Base-by-base conservation (phyloP, 306 rosid genomes). In the Dicorynia guianensis region DNA sequence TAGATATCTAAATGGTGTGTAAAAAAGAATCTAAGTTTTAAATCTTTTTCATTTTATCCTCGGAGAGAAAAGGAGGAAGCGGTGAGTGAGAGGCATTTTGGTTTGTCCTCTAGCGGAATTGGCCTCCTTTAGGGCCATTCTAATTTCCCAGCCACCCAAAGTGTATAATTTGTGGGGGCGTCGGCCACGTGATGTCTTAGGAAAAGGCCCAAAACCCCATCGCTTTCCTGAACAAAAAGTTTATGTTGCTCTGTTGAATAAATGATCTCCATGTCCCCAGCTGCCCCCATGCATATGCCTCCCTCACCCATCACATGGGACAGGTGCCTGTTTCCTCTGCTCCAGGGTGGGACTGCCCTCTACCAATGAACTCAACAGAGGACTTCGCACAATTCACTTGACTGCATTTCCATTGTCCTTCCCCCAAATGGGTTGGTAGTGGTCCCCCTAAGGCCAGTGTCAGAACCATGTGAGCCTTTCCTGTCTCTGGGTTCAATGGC, bases 151-250 rank as follows among this genome's bases (percentile, higher is more conserved):
- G 79, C 38, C 87, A 90, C 75, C 56, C 52, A 71, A 79, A 80
- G 83, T 83, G 75, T 76, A 74, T 33, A 34, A 50, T 42, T 18
- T 71, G 86, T 82, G 76, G 61, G 63, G 67, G 57, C 84, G 96
- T 88, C 91, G 91, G 93, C 89, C 93, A 86, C 83, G 87, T 88
- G 91, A 20, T 43, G 12, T 78, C 79, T 30, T 74, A 30, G 76
- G 78, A 61, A 64, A 70, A 47, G 76, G 57, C 19, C 30, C 61
- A 49, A 4, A 13, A 4, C 35, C 74, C 56, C 63, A n/a, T 75
- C 81, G 35, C 69, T 87, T 39, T 72, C 79, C 62, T 18, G 54
- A 53, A 65, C 39, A 69, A 61, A 25, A 73, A 67, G 78, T 79
- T 43, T 54, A 7, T 58, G 63, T 72, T 49, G 18, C 44, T 34